These are phyloP conservation scores for Sporothrix curviconia DNA, from an alignment of 2,329 filamentous ascomycete species.

Conservation along the genomic window DNA sequence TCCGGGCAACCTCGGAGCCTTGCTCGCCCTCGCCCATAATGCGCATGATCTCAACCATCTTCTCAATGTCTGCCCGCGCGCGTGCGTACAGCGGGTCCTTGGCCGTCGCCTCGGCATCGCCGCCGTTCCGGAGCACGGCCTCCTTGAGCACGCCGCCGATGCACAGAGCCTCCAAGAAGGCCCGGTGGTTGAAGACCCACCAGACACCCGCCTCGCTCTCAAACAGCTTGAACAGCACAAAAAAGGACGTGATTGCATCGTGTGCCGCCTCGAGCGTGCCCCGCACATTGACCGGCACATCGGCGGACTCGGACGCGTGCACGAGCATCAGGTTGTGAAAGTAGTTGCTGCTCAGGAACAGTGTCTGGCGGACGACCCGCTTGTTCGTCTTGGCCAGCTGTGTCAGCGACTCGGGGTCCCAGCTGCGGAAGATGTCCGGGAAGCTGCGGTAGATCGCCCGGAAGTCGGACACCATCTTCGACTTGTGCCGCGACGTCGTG, in stretches of 20 bases:
- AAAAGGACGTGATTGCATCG: slow-evolving; percentile 67
- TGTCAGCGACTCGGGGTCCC: slow-evolving; percentile 55
- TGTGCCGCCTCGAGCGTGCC: slow-evolving; percentile 69
- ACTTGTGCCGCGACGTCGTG: slow-evolving; percentile 60
- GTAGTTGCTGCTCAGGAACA: slow-evolving; percentile 77
- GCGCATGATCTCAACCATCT: slow-evolving; percentile 59
- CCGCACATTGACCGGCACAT: slow-evolving; percentile 58
- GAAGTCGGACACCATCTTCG: slow-evolving; percentile 63
- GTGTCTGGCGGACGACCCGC: slow-evolving; percentile 63
- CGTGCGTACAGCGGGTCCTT: slow-evolving; percentile 55
- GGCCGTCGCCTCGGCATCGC: slow-evolving; percentile 38
- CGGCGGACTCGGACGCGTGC: slow-evolving; percentile 61
- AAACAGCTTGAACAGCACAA: slow-evolving; percentile 63
- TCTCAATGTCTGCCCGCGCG: slow-evolving; percentile 50
- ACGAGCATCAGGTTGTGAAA: slow-evolving; percentile 78
- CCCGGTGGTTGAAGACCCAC: slow-evolving; percentile 80
- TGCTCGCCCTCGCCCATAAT: slow-evolving; percentile 49
- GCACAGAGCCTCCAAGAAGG: slow-evolving; percentile 68
- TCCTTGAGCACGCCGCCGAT: slow-evolving; percentile 56
- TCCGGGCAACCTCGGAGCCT: slow-evolving; percentile 53
- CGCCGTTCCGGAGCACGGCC: slow-evolving; percentile 36
- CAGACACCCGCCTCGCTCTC: slow-evolving; percentile 68
- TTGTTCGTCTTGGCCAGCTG: slow-evolving; percentile 53
- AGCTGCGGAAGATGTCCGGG: slow-evolving; percentile 62
- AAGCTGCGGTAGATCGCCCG: slow-evolving; percentile 66